Evolutionary conservation across 768 basidiomycete genomes (phyloP), one percentile per base, ranked within the genome.

Genomic region (Pleurotus sapidus): DNA sequence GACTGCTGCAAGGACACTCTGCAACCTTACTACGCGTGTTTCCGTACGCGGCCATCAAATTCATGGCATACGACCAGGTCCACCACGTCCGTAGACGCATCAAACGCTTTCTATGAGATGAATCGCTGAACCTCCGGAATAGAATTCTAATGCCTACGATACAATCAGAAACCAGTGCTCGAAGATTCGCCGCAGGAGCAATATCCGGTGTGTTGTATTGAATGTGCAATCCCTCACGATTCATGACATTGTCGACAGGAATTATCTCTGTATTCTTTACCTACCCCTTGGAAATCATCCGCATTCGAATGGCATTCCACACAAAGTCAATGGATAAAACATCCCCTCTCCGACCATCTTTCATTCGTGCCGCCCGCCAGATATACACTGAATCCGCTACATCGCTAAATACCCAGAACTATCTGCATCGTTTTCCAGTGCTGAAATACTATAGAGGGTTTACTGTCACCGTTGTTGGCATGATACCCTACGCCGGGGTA

Each of bases 391-490:
- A 95, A 76, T 77, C 79, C 24, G 46, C 61, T 48, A 59, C 68
- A 58, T 58, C 67, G 60, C 50, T 57, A 53, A 14, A 60, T 56
- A 48, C 50, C 46, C 68, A 49, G 63, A 61, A 63, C 64, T 72
- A 55, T 80, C 42, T 95, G 63, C 73, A 81, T 45, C 81, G 81
- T 11, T 84, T 89, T 64, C 89, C 91, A 14, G 68, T 93, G 53
- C 80, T 95, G 56, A 92, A 95, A 65, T 94, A 98, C 73, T 99
- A 98, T 68, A 91, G 97, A 18, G 96, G 97, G n/a, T 98, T 98
- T 73, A 87, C 87, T 5, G 93, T 97, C 25, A 95, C 95, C 18
- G 72, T 98, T 39, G 70, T 84, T 11, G 96, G 97, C 46, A 98
- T 98, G 82, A 77, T 98, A 30, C 96, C 96, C 4, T 98, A 98